A percentile compares a stretch with the other conserved stretches of the same genome.
Evolutionary conservation across 2,329 filamentous ascomycete genomes (phyloP).

Genomic region (Aspergillus eucalypticola): DNA sequence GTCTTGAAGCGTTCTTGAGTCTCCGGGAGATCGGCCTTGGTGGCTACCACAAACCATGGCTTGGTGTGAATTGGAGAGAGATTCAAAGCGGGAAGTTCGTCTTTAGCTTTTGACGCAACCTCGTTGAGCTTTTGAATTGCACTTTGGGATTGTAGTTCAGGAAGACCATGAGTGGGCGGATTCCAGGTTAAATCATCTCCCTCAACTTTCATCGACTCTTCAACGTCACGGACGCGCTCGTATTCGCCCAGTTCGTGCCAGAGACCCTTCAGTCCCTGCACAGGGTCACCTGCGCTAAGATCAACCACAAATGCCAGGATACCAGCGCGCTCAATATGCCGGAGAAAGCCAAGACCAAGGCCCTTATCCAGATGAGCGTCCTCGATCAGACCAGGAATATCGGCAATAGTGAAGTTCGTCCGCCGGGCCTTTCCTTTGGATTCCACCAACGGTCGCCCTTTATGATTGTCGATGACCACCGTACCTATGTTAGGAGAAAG

Average conservation of each 20-base stretch:
- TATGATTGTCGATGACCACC: constrained; percentile 85
- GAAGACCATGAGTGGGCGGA: constrained; percentile 28
- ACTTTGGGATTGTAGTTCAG: constrained; percentile 23
- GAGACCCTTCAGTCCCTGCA: constrained; percentile 73
- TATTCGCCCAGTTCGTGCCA: constrained; percentile 93
- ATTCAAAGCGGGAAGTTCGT: constrained; percentile 48
- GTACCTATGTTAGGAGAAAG: constrained; percentile 94
- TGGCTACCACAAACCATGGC: constrained; percentile 94
- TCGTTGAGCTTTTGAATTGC: not conserved
- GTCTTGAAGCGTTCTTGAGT: constrained; percentile 75
- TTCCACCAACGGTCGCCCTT: constrained; percentile 66
- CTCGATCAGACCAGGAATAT: constrained; percentile 91
- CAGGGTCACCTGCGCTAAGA: constrained; percentile 74
- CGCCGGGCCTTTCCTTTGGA: constrained; percentile 57
- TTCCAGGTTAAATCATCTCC: constrained; percentile 61
- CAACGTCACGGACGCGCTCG: constrained; percentile 74
- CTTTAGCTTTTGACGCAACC: constrained; percentile 13
- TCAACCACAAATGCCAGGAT: constrained; percentile 94
- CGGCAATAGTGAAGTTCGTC: constrained; percentile 86
- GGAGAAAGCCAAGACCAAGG: constrained; percentile 84
- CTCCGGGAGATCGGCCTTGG: constrained; percentile 80
- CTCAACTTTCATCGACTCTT: constrained; percentile 64
- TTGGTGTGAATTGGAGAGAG: constrained; percentile 82
- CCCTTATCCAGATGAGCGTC: constrained; percentile 90
- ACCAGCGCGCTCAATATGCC: constrained; percentile 90